A percentile compares a stretch with the other conserved stretches of the same genome.
phyloP scores from a whole-genome alignment of 2,329 filamentous ascomycete genomes.

The Ophiostoma australiae region DNA sequence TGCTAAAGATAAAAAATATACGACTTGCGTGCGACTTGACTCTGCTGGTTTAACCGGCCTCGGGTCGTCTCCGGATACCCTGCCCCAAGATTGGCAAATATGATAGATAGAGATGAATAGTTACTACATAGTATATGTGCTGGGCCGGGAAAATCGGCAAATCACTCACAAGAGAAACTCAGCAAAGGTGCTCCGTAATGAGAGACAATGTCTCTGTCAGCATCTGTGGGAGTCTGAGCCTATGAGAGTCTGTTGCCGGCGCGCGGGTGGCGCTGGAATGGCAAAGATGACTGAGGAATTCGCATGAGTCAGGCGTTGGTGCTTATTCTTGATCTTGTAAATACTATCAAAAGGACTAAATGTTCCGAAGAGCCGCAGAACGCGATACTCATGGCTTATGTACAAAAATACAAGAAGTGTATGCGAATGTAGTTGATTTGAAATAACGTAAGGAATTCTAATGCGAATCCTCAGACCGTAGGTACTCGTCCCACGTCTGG shows the following conservation, averaged over 20 bases:
- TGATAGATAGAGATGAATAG: not conserved
- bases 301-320: not conserved
- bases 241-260: not conserved
- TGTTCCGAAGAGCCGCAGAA: not conserved
- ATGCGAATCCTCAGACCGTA: not conserved
- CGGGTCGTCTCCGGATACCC: not conserved
- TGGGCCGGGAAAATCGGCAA: not conserved
- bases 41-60: not conserved
- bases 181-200: not conserved
- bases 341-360: not conserved
- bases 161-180: not conserved
- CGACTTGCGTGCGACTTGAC: not conserved
- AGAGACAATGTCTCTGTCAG: not conserved
- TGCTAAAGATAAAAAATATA: not conserved
- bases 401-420: not conserved
- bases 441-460: not conserved
- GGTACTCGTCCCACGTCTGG: slow-evolving; percentile 26
- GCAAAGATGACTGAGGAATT: not conserved
- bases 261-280: not conserved
- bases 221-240: not conserved
- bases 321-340: not conserved
- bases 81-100: not conserved
- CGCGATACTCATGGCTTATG: no score
- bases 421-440: not conserved
- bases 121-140: not conserved